phyloP scores from a whole-genome alignment of 257 asterid genomes.

The Solanum arcanum region DNA sequence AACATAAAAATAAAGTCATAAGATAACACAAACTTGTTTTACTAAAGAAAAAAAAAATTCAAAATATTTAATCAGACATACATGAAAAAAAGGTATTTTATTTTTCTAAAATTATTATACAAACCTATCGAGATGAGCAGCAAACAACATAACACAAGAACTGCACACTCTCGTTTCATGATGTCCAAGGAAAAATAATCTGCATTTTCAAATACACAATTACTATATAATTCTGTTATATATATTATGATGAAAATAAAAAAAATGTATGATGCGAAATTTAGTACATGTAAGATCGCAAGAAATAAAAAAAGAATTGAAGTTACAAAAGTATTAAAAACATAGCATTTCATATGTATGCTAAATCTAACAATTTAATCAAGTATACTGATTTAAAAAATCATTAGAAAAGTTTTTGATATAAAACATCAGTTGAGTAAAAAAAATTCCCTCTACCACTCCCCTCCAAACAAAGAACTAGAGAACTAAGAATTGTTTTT shows the following conservation, averaged over 20 bases:
- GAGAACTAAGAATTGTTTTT: background rate
- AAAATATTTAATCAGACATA: background rate
- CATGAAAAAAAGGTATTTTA: background rate
- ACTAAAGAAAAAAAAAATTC: background rate
- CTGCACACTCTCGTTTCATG: background rate
- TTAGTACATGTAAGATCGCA: background rate
- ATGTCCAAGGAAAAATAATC: background rate
- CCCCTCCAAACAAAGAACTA: background rate
- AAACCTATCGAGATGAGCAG: slow-evolving; percentile 6
- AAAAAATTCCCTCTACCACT: too few species aligned
- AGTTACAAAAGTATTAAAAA: background rate
- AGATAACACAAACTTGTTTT: background rate
- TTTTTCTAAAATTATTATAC: background rate
- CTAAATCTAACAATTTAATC: background rate
- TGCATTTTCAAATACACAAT: background rate
- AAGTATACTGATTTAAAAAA: background rate
- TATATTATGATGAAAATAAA: background rate
- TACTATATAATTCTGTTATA: background rate
- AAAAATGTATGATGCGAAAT: background rate
- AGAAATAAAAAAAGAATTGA: background rate
- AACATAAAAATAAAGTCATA: background rate
- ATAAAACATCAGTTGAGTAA: background rate
- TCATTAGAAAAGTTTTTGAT: background rate
- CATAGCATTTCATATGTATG: background rate
- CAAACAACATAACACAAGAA: background rate